These are phyloP conservation scores for Pichia rugopelliculosa DNA, from an alignment of 805 yeast genomes.

Conservation along the genomic window DNA sequence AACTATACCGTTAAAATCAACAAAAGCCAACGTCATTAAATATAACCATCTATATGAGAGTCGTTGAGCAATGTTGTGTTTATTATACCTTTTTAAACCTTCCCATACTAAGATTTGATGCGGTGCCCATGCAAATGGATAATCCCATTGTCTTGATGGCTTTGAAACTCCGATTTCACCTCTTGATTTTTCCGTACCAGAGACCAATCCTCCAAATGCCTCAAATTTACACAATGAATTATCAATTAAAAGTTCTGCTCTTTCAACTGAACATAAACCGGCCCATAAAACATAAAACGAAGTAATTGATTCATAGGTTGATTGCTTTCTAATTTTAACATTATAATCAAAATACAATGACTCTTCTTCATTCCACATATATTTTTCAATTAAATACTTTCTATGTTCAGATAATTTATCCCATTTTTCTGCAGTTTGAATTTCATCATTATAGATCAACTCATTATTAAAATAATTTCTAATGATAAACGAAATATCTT, in stretches of 20 bases:
- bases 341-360: slow-evolving; percentile 84
- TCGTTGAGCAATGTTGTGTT: slow-evolving; percentile 56
- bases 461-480: slow-evolving; percentile 46
- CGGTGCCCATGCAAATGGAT: slow-evolving; percentile 98
- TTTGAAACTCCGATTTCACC: slow-evolving; percentile 61
- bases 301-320: slow-evolving; percentile 77
- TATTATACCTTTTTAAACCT: slow-evolving; percentile 68
- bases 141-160: slow-evolving; percentile 97
- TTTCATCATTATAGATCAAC: slow-evolving; percentile 37
- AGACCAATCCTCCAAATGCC: slow-evolving; percentile 79
- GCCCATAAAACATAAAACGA: slow-evolving; percentile 93
- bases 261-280: slow-evolving; percentile 54
- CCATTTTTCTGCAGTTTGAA: slow-evolving; percentile 51
- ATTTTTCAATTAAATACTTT: slow-evolving; percentile 49
- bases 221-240: slow-evolving; percentile 65
- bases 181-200: slow-evolving; percentile 71
- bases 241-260: slow-evolving; percentile 56
- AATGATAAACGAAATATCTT: slow-evolving; percentile 66
- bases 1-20: slow-evolving; percentile 87
- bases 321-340: slow-evolving; percentile 45
- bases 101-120: slow-evolving; percentile 94
- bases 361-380: slow-evolving; percentile 75
- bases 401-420: slow-evolving; percentile 46
- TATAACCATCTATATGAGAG: slow-evolving; percentile 83
- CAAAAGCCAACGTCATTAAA: slow-evolving; percentile 83